Evolutionary conservation across 2,329 filamentous ascomycete genomes (phyloP).

Genomic region (Domatiomyces catenatus): DNA sequence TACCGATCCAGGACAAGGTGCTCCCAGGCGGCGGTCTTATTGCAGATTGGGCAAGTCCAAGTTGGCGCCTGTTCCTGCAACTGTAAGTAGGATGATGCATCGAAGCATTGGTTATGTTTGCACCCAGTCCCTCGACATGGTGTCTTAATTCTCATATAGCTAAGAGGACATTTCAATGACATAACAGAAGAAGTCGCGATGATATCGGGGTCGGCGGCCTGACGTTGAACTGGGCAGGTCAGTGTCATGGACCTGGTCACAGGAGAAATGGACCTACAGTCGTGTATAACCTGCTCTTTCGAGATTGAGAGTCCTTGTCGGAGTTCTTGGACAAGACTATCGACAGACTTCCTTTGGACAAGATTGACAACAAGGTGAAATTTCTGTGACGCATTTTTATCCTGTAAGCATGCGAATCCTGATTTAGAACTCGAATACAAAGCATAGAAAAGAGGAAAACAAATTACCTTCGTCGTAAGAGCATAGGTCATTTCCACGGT

Average conservation of each 20-base stretch:
- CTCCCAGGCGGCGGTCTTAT: constrained; percentile 65
- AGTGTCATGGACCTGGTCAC: constrained; percentile 8
- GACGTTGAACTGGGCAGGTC: constrained; percentile 50
- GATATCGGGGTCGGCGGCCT: constrained; percentile 75
- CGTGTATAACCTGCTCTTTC: constrained; percentile 64
- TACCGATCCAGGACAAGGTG: constrained; percentile 79
- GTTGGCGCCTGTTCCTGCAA: constrained; percentile 91
- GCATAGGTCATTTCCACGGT: constrained; percentile 79
- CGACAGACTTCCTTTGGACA: constrained; percentile 56
- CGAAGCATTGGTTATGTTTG: constrained; percentile 87
- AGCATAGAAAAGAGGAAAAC: constrained; percentile 5
- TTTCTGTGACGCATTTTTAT: constrained; percentile 36
- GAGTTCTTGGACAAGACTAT: constrained; percentile 55
- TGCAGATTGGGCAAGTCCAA: constrained; percentile 93
- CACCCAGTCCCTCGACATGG: constrained; percentile 70
- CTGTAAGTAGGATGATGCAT: constrained; percentile 80
- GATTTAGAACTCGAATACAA: constrained; percentile 13
- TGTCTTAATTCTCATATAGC: constrained; percentile 62
- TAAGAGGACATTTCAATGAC: constrained; percentile 83
- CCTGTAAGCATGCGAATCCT: constrained; percentile 15
- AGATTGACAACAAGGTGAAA: constrained; percentile 60
- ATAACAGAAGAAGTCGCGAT: constrained; percentile 75
- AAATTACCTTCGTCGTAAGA: constrained; percentile 62
- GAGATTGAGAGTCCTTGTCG: constrained; percentile 51
- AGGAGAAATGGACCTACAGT: constrained; percentile 41